Conservation (phyloP, 805 yeast genomes). For the Candida sphagnicola region DNA sequence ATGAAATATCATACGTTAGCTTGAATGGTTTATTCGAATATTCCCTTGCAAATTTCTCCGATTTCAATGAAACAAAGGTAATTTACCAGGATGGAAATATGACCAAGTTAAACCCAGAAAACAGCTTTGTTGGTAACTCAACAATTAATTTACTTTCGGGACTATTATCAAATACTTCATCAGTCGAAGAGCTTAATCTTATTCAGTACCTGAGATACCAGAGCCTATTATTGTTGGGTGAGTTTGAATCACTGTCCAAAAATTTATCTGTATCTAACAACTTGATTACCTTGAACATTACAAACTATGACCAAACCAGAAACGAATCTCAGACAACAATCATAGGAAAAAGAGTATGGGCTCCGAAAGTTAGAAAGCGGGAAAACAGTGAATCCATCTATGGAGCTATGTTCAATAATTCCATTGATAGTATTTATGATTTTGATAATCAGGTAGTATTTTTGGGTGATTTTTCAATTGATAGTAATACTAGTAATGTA, state of each 20-base stretch:
- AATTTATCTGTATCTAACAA: slow-evolving; percentile 25
- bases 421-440: slow-evolving; percentile 20
- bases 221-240: slow-evolving; percentile 45
- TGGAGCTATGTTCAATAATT: slow-evolving; percentile 28
- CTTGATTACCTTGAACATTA: slow-evolving; percentile 23
- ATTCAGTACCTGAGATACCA: slow-evolving; percentile 23
- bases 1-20: slow-evolving; percentile 24
- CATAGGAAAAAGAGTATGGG: slow-evolving; percentile 9
- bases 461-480: slow-evolving; percentile 29
- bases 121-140: slow-evolving; percentile 39
- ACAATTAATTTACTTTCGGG: slow-evolving; percentile 35
- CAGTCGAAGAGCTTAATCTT: slow-evolving; percentile 26
- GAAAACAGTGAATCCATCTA: slow-evolving; percentile 14
- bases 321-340: slow-evolving; percentile 22
- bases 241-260: slow-evolving; percentile 34
- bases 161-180: slow-evolving; percentile 24
- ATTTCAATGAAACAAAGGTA: slow-evolving; percentile 27
- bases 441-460: slow-evolving; percentile 20
- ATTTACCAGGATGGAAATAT: slow-evolving; percentile 12
- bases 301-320: slow-evolving; percentile 26
- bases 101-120: slow-evolving; percentile 23
- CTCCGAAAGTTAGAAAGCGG: slow-evolving; percentile 12
- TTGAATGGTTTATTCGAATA: slow-evolving; percentile 85
- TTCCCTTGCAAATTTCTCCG: slow-evolving; percentile 59
- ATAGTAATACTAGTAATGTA: slow-evolving; percentile 24